Evolutionary conservation across 1,284 basidiomycete genomes (phyloP).

Genomic region (Ganoderma meredithae): DNA sequence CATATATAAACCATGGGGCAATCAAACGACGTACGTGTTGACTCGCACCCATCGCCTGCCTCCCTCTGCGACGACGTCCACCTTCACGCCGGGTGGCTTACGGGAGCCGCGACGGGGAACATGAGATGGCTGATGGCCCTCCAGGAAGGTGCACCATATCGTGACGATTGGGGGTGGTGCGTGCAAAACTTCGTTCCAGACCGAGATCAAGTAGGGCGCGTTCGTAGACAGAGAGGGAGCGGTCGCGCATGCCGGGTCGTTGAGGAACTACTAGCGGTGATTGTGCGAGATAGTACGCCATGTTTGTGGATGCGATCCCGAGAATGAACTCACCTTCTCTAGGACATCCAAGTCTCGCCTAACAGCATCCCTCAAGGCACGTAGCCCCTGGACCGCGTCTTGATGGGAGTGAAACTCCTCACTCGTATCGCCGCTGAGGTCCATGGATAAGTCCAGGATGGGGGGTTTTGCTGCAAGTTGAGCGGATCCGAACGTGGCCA

Average conservation of each 20-base stretch:
- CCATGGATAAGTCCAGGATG: constrained; percentile 63
- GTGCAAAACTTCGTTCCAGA: constrained; percentile 78
- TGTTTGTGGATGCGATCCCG: background rate
- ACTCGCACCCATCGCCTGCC: constrained; percentile 81
- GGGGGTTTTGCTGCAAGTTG: constrained; percentile 49
- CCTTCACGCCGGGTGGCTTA: constrained; percentile 62
- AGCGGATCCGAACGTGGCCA: constrained; percentile 53
- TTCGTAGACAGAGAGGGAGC: constrained; percentile 69
- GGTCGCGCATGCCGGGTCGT: constrained; percentile 50
- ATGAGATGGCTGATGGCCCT: constrained; percentile 31
- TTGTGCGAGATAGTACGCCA: background rate
- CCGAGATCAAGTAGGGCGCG: constrained; percentile 76
- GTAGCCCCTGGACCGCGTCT: constrained; percentile 58
- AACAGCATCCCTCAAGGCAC: constrained; percentile 55
- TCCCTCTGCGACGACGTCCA: constrained; percentile 81
- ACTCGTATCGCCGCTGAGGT: constrained; percentile 36
- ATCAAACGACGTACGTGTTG: constrained; percentile 72
- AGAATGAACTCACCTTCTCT: constrained; percentile 55
- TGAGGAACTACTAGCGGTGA: constrained; percentile 64
- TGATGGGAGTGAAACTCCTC: constrained; percentile 51
- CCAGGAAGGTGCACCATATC: constrained; percentile 61
- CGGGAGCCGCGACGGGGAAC: constrained; percentile 36
- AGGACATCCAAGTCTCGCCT: constrained; percentile 58
- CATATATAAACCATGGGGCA: background rate
- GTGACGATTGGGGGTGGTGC: constrained; percentile 64